Base-by-base conservation (phyloP, 257 asterid genomes). In the Dorcoceras hygrometricum region DNA sequence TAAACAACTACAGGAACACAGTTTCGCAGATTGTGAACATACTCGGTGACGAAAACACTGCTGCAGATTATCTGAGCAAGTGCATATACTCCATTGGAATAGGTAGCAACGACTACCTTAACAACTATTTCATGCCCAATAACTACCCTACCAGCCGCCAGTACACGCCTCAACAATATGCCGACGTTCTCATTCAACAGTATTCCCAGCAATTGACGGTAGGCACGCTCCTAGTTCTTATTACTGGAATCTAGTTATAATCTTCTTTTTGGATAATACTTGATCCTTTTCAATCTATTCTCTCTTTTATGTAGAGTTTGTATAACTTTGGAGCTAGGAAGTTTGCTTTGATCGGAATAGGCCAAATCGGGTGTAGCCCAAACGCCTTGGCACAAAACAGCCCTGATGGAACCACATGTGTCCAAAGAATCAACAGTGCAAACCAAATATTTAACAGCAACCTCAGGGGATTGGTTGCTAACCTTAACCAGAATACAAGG, bases 71-170 rank as follows among this genome's bases (percentile, higher is more conserved):
- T 60, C 62, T 82, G 1, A 77, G 79, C 75, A 77, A 77, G 31
- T 82, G 85, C 50, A 69, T 77, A 6, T 77, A 19, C 71, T 77
- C 83, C 26, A 19, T 82, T 72, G 87, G 81, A 62, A 2, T 82
- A 19, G 87, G 87, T 12, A 82, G 87, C 67, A 82, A 82, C 12
- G 85, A 82, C 14, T 82, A 82, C 63, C 85, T 82, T 23, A 82
- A 82, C 68, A 82, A 82, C 56, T 82, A 79, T 58, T 82, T 82
- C 72, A 75, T 82, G 87, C 87, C 87, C 4, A 39, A 46, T 5
- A 67, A 53, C 14, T 82, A 82, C 76, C 61, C 82, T 11, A 71
- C 71, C 19, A 65, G 85, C 59, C 67, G 84, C 43, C 76, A 67
- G 9, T 82, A 62, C 39, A 58, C 76, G 2, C 81, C 87, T 24